Evolutionary conservation across 768 basidiomycete species (phyloP).

Genomic region (Lactarius indigo): DNA sequence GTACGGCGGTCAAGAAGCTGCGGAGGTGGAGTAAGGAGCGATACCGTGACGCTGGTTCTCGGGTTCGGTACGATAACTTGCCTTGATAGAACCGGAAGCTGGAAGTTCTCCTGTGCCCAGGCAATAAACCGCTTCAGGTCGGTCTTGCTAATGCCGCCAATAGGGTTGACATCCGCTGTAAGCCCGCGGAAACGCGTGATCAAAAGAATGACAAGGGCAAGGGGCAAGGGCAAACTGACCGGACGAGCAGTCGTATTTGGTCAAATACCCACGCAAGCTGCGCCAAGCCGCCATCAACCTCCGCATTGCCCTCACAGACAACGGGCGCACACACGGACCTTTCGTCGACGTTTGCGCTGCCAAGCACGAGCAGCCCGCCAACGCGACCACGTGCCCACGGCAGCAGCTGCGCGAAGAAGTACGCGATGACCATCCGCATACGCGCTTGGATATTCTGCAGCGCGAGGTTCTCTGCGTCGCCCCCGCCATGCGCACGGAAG

Average conservation of each 20-base stretch:
- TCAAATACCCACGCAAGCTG: conserved; percentile 92
- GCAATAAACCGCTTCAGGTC: conserved; percentile 95
- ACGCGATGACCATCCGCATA: conserved; percentile 90
- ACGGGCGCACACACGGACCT: conserved; percentile 46
- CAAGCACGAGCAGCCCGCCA: conserved; percentile 91
- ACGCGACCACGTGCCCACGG: conserved; percentile 84
- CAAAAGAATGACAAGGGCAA: not conserved
- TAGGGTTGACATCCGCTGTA: conserved; percentile 94
- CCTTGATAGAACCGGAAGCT: conserved; percentile 81
- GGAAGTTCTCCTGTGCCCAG: conserved; percentile 72
- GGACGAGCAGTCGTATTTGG: conserved; percentile 96
- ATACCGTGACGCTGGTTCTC: not conserved
- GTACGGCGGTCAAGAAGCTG: conserved; percentile 89
- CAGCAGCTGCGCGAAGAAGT: conserved; percentile 91
- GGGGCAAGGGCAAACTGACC: conserved; percentile 39
- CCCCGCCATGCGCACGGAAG: conserved; percentile 86
- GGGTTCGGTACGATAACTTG: conserved; percentile 35
- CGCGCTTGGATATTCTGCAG: conserved; percentile 98
- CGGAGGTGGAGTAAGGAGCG: not conserved
- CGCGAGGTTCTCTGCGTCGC: conserved; percentile 86
- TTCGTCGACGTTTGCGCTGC: conserved; percentile 98
- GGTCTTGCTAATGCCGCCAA: conserved; percentile 96
- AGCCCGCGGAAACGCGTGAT: conserved; percentile 20
- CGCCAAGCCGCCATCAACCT: not conserved
- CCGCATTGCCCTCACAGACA: not conserved